These are phyloP conservation scores for Pseudogymnoascus sp. DNA, from an alignment of 2,329 filamentous ascomycete genomes.

Conservation along the genomic window DNA sequence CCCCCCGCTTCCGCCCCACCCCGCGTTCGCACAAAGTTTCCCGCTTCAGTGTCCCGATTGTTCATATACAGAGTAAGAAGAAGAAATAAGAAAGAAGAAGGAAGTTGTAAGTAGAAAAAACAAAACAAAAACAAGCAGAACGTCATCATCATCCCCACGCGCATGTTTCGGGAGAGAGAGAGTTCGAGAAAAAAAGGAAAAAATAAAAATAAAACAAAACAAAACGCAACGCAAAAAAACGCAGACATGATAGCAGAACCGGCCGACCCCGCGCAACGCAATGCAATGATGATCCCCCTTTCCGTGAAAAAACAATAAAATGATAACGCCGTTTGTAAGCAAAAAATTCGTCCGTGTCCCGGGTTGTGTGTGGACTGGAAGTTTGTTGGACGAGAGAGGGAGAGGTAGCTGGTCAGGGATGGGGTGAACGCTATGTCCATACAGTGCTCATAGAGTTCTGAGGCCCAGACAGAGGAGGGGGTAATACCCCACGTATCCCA, in stretches of 20 bases:
- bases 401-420: not conserved
- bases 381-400: not conserved
- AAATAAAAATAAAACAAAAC: not conserved
- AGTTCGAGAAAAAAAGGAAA: not conserved
- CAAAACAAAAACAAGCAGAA: not conserved
- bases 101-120: not conserved
- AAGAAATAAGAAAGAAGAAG: not conserved
- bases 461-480: not conserved
- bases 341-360: not conserved
- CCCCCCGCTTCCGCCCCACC: not conserved
- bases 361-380: not conserved
- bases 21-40: not conserved
- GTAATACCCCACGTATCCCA: not conserved
- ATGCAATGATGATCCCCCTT: not conserved
- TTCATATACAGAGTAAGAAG: not conserved
- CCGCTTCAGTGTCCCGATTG: not conserved
- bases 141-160: not conserved
- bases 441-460: not conserved
- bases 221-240: not conserved
- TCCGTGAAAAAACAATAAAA: not conserved
- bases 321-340: not conserved
- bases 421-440: not conserved
- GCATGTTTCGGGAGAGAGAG: not conserved
- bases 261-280: not conserved
- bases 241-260: not conserved